phyloP scores from a whole-genome alignment of 1,284 basidiomycete species.

The Sphaerobolus stellatus region DNA sequence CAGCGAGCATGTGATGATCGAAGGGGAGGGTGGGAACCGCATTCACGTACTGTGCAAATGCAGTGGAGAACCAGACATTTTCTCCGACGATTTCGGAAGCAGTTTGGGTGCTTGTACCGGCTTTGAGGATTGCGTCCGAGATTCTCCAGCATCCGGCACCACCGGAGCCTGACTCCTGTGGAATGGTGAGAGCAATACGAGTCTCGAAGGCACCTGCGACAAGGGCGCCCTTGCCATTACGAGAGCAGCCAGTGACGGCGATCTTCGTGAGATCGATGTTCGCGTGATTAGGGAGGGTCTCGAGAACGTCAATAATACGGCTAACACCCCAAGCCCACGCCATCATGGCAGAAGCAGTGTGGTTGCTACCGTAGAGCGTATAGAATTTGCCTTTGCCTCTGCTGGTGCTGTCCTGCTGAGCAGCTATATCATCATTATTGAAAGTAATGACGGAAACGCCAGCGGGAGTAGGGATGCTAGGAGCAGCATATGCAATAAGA shows the following conservation, averaged over 20 bases:
- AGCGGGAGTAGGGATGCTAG: slow-evolving; percentile 47
- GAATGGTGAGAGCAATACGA: slow-evolving; percentile 54
- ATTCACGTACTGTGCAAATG: slow-evolving; percentile 46
- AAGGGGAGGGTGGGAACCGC: slow-evolving; percentile 43
- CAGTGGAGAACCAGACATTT: slow-evolving; percentile 55
- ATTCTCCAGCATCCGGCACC: slow-evolving; percentile 57
- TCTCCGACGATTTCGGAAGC: slow-evolving; percentile 52
- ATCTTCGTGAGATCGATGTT: slow-evolving; percentile 47
- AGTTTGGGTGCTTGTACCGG: slow-evolving; percentile 42
- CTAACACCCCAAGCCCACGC: slow-evolving; percentile 55
- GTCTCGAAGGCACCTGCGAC: slow-evolving; percentile 54
- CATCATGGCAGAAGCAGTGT: slow-evolving; percentile 37
- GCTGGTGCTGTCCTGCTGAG: slow-evolving; percentile 41
- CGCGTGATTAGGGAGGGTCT: slow-evolving; percentile 37
- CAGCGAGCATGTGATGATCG: slow-evolving; percentile 54
- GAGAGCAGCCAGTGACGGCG: slow-evolving; percentile 55
- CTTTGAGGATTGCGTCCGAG: slow-evolving; percentile 41
- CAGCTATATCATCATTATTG: slow-evolving; percentile 50
- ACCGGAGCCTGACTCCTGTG: slow-evolving; percentile 57
- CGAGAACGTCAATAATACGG: slow-evolving; percentile 55
- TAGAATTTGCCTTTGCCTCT: slow-evolving; percentile 56
- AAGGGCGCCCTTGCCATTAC: slow-evolving; percentile 56
- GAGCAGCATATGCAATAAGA: slow-evolving; percentile 49
- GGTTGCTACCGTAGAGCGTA: slow-evolving; percentile 43
- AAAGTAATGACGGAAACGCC: slow-evolving; percentile 50